phyloP scores from a whole-genome alignment of 768 basidiomycete species.

The Pisolithus albus region DNA sequence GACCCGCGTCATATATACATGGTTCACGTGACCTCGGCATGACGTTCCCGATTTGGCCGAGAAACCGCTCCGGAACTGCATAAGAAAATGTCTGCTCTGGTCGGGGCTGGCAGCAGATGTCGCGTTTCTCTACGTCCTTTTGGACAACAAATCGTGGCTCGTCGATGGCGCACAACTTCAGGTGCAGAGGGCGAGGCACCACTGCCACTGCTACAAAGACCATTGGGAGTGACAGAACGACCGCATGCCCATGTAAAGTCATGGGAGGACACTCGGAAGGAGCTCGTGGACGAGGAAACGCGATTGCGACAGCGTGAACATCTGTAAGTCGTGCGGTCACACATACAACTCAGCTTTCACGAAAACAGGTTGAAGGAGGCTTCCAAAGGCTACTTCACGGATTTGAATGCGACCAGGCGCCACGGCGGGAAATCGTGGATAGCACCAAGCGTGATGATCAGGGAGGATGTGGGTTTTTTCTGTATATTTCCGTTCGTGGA shows the following conservation, averaged over 20 bases:
- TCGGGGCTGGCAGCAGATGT: not conserved
- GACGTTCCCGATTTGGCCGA: slow-evolving; percentile 15
- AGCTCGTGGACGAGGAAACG: slow-evolving; percentile 65
- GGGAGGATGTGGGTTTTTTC: slow-evolving; percentile 67
- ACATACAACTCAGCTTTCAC: not conserved
- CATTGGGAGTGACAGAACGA: slow-evolving; percentile 67
- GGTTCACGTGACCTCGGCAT: slow-evolving; percentile 22
- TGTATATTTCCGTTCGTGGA: not conserved
- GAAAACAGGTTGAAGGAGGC: slow-evolving; percentile 49
- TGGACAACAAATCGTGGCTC: not conserved
- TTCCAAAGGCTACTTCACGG: slow-evolving; percentile 82
- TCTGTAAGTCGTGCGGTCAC: slow-evolving; percentile 28
- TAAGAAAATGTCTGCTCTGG: not conserved
- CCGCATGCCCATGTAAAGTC: slow-evolving; percentile 57
- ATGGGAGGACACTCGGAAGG: slow-evolving; percentile 56
- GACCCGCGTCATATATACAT: slow-evolving; percentile 30
- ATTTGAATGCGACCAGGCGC: slow-evolving; percentile 69
- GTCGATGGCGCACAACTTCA: slow-evolving; percentile 18
- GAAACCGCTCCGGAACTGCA: slow-evolving; percentile 12
- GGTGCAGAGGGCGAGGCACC: slow-evolving; percentile 6
- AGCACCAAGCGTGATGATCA: slow-evolving; percentile 81
- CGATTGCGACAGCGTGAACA: slow-evolving; percentile 66
- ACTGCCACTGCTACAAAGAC: slow-evolving; percentile 46
- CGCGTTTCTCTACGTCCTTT: not conserved
- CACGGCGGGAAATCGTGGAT: slow-evolving; percentile 95